These are phyloP conservation scores for Colletotrichum brevisporum DNA, from an alignment of 2,329 filamentous ascomycete species.

Conservation along the genomic window DNA sequence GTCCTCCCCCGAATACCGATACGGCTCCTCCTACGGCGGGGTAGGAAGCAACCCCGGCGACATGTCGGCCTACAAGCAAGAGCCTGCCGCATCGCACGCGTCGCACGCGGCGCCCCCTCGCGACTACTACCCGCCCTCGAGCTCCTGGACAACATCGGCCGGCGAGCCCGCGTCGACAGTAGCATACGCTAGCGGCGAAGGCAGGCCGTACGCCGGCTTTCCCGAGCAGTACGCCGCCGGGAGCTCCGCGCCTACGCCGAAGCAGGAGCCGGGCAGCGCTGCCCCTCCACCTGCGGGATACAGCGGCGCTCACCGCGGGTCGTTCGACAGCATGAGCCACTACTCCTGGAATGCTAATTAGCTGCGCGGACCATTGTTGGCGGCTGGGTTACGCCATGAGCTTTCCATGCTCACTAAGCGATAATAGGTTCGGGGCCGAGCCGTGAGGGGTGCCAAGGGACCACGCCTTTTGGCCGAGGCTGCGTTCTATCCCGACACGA, in stretches of 20 bases:
- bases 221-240: constrained; percentile 64
- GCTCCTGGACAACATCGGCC: constrained; percentile 66
- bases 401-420: constrained; percentile 1
- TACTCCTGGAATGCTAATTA: constrained; percentile 71
- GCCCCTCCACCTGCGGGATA: constrained; percentile 57
- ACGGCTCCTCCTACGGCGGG: constrained; percentile 61
- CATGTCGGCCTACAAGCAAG: constrained; percentile 49
- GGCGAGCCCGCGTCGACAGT: constrained; percentile 61
- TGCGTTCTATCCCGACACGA: constrained; percentile 10
- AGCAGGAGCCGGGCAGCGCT: constrained; percentile 49
- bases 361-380: constrained; percentile 18
- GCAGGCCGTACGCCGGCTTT: constrained; percentile 62
- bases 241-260: constrained; percentile 48
- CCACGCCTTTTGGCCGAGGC: constrained; percentile 19
- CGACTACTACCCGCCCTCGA: constrained; percentile 68
- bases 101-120: constrained; percentile 51
- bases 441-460: not conserved
- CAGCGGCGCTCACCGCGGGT: constrained; percentile 55
- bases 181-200: constrained; percentile 62
- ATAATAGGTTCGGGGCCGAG: constrained; percentile 30
- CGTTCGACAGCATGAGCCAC: constrained; percentile 66
- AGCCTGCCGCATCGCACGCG: constrained; percentile 47
- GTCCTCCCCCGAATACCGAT: constrained; percentile 68
- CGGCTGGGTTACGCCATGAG: constrained; percentile 20
- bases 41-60: constrained; percentile 52